Evolutionary conservation across 2,329 filamentous ascomycete species (phyloP), one percentile per base, ranked within the genome.

Genomic region (Fusarium newnesense): DNA sequence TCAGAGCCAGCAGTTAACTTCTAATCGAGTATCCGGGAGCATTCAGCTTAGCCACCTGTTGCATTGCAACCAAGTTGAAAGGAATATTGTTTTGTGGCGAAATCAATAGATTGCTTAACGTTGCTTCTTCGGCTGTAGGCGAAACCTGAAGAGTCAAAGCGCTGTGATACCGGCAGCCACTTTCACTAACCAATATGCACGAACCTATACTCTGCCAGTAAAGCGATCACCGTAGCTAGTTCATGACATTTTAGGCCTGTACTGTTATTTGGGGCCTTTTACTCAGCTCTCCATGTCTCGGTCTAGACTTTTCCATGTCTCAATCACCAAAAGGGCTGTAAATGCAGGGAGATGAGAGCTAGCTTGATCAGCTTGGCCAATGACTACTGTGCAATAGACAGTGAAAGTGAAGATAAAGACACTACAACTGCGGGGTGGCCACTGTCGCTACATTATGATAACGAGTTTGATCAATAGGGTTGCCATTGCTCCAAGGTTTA

Each of bases 171-270:
- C 42, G n/a, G n/a, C n/a, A 44, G n/a, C 42, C 42, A 44, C 15
- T 18, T 44, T 44, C 42, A 24, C 9, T 44, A 21, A 46, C 11
- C 11, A 19, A 19, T 3, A 46, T 46, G 43, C 26, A 46, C 5
- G 7, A 46, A 5, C 26, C 43, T 21, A 4, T 5, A 26, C 7
- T 18, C 5, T 26, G 42, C 42, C n/a, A 18, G 12, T 44, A 11
- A 44, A 24, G 5, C 4, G 2, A 8, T 2, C 4, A 12, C 4
- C 15, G 12, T 18, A 26, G 15, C n/a, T 18, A 26, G n/a, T 5
- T 11, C 3, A 44, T 44, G 10, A 12, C n/a, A 24, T 24, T 24
- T 24, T 24, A 24, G 24, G 24, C 24, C 24, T 24, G 24, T 24
- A 24, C 24, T 24, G 24, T 24, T 24, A 24, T 24, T 24, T 24